phyloP scores from a whole-genome alignment of 1,284 basidiomycete genomes.

The Ustilago cynodontis region DNA sequence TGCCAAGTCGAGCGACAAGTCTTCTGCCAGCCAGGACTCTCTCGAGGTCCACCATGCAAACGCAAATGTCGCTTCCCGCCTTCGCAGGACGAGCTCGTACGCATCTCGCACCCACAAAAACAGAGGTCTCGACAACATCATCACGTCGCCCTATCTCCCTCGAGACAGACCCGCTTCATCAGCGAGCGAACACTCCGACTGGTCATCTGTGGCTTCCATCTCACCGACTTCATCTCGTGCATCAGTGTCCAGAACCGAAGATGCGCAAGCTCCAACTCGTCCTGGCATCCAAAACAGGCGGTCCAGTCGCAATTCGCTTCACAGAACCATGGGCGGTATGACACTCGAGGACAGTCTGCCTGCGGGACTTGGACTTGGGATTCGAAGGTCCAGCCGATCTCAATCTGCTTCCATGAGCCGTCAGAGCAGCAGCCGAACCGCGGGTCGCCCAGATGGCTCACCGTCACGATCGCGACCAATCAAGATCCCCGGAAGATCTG shows the following conservation, averaged over 20 bases:
- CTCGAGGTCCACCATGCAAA: neutral
- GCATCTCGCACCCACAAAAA: slow-evolving; percentile 15
- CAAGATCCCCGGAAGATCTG: neutral
- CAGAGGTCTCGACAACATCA: slow-evolving; percentile 22
- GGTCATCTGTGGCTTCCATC: slow-evolving; percentile 39
- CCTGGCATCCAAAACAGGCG: slow-evolving; percentile 29
- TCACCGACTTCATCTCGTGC: slow-evolving; percentile 41
- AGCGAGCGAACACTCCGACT: slow-evolving; percentile 50
- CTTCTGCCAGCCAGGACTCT: neutral
- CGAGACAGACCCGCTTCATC: slow-evolving; percentile 38
- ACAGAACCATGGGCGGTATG: slow-evolving; percentile 39
- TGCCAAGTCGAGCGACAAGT: neutral
- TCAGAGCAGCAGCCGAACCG: slow-evolving; percentile 21
- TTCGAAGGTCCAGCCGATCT: slow-evolving; percentile 19
- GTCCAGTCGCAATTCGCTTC: slow-evolving; percentile 42
- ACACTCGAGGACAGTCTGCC: slow-evolving; percentile 37
- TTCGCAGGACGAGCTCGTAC: neutral
- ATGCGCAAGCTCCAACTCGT: slow-evolving; percentile 4
- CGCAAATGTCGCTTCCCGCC: neutral
- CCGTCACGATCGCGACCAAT: neutral
- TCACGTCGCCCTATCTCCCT: slow-evolving; percentile 37
- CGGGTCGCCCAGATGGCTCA: neutral
- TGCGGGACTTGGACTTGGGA: slow-evolving; percentile 7
- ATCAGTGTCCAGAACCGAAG: slow-evolving; percentile 14
- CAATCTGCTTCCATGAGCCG: slow-evolving; percentile 28